phyloP scores from a whole-genome alignment of 176 grass and related monocot genomes.

The Oryza glaberrima region DNA sequence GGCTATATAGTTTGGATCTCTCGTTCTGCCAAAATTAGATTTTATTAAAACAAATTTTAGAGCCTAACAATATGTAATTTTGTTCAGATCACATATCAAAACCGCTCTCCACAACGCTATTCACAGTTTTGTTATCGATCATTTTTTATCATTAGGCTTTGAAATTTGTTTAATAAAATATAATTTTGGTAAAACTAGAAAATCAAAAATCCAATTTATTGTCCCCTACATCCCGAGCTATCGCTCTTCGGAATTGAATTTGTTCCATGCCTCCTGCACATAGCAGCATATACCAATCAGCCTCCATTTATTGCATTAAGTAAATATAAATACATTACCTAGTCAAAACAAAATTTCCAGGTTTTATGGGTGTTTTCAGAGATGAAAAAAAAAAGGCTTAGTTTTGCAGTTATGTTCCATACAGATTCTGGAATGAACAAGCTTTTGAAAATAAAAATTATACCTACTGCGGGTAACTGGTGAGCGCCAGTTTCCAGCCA shows the following conservation, averaged over 20 bases:
- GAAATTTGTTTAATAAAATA: neutral
- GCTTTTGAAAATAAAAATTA: neutral
- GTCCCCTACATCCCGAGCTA: slow-evolving; percentile 30
- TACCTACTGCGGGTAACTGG: neutral
- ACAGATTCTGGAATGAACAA: neutral
- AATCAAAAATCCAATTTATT: slow-evolving; percentile 15
- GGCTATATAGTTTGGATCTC: slow-evolving; percentile 7
- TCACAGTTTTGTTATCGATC: neutral
- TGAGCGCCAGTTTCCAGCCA: neutral
- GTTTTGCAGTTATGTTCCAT: neutral
- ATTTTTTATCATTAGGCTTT: neutral
- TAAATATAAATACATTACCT: too few species aligned
- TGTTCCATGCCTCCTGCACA: slow-evolving; percentile 83
- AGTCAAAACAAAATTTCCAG: too few species aligned
- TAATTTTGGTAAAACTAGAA: neutral
- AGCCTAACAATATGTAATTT: neutral
- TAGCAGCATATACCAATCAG: slow-evolving; percentile 10
- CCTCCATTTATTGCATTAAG: neutral
- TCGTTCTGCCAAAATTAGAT: neutral
- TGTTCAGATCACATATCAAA: neutral
- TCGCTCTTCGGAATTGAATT: slow-evolving; percentile 66
- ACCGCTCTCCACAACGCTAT: neutral
- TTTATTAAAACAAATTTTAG: neutral
- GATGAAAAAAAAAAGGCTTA: neutral
- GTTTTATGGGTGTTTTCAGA: too few species aligned